A percentile compares a stretch with the other conserved stretches of the same genome.
Conservation (phyloP, 2,329 filamentous ascomycete genomes). For the Hyphodiscus sp. region DNA sequence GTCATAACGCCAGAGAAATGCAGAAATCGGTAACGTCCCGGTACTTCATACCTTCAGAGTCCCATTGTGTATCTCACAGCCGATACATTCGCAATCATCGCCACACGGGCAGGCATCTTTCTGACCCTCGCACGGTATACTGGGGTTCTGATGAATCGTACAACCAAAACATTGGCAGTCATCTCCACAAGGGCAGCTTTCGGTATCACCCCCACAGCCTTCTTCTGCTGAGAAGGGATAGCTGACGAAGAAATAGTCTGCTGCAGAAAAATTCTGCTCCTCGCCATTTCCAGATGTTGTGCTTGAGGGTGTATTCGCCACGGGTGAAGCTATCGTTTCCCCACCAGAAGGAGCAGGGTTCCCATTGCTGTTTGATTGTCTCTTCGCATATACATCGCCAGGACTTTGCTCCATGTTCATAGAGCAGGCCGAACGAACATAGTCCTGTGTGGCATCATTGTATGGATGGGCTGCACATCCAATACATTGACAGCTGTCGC, state of each 20-base stretch:
- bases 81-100: slow-evolving; percentile 51
- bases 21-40: background rate
- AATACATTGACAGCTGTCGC: slow-evolving; percentile 59
- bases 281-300: slow-evolving; percentile 31
- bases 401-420: slow-evolving; percentile 18
- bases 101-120: slow-evolving; percentile 48
- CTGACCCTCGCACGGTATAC: slow-evolving; percentile 32
- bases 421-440: slow-evolving; percentile 41
- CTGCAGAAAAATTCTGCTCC: slow-evolving; percentile 41
- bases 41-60: background rate
- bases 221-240: slow-evolving; percentile 40
- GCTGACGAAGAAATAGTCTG: slow-evolving; percentile 54
- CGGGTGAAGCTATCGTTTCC: slow-evolving; percentile 19
- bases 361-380: slow-evolving; percentile 10
- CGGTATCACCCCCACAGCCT: slow-evolving; percentile 42
- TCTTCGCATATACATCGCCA: slow-evolving; percentile 16
- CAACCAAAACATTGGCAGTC: slow-evolving; percentile 54
- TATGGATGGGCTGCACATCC: slow-evolving; percentile 63
- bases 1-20: background rate
- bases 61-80: slow-evolving; percentile 44
- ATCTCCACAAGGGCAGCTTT: slow-evolving; percentile 51
- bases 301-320: slow-evolving; percentile 24
- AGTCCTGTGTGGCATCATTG: slow-evolving; percentile 54
- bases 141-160: slow-evolving; percentile 40
- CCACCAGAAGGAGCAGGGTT: slow-evolving; percentile 1